These are phyloP conservation scores for Sugiyamaella chiloensis DNA, from an alignment of 805 yeast species.

Conservation along the genomic window DNA sequence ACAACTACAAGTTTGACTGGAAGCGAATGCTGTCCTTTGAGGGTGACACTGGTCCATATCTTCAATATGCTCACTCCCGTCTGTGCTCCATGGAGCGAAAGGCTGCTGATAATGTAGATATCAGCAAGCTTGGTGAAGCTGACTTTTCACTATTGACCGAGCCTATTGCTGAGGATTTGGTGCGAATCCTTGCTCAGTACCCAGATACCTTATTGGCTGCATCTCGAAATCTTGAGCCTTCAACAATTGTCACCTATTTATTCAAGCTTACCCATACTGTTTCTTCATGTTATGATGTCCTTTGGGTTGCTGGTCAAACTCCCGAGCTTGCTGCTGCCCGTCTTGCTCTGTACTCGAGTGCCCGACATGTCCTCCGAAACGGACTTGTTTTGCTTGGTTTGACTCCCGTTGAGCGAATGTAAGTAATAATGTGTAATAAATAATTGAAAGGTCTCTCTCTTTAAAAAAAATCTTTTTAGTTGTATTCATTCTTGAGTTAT, in stretches of 20 bases:
- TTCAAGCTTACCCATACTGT: slow-evolving; percentile 91
- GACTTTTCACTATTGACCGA: slow-evolving; percentile 64
- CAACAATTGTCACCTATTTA: slow-evolving; percentile 89
- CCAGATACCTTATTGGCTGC: slow-evolving; percentile 89
- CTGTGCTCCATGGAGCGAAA: slow-evolving; percentile 92
- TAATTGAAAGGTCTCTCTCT: background rate
- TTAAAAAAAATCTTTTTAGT: background rate
- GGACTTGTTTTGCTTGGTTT: slow-evolving; percentile 89
- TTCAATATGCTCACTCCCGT: slow-evolving; percentile 98
- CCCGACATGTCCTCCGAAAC: slow-evolving; percentile 82
- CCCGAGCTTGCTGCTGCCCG: slow-evolving; percentile 84
- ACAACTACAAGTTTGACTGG: slow-evolving; percentile 96
- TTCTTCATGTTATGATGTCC: slow-evolving; percentile 90
- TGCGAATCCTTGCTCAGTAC: slow-evolving; percentile 80
- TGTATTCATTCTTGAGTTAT: too few species aligned
- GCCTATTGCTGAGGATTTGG: slow-evolving; percentile 64
- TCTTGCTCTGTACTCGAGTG: slow-evolving; percentile 84
- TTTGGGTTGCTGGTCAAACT: slow-evolving; percentile 97
- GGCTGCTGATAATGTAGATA: slow-evolving; percentile 38
- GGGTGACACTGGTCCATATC: slow-evolving; percentile 99
- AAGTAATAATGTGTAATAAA: slow-evolving; percentile 22
- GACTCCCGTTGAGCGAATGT: slow-evolving; percentile 99
- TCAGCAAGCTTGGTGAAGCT: slow-evolving; percentile 36
- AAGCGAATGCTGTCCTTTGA: slow-evolving; percentile 96
- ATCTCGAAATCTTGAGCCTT: slow-evolving; percentile 81